Evolutionary conservation across 2,329 filamentous ascomycete genomes (phyloP), one percentile per base, ranked within the genome.

Genomic region (Claviceps maximensis): DNA sequence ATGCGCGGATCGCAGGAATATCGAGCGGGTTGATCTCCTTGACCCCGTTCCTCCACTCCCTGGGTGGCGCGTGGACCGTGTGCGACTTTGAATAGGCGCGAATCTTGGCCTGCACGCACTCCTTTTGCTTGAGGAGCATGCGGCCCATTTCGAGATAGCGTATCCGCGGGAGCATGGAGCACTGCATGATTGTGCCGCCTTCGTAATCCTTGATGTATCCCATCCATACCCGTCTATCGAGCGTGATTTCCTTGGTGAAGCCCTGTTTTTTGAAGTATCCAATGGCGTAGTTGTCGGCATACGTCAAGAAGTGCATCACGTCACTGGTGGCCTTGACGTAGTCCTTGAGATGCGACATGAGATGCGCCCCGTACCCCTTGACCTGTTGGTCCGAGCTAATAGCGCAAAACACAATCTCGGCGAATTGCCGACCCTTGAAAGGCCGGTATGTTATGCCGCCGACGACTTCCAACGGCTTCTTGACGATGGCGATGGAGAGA

Each of bases 131-230:
- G 48, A 95, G 79, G 2, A 98, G 77, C 89, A 98, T 95, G 57
- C 90, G 85, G 3, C 89, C 87, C 63, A 84, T 82, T 68, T 98
- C 91, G 6, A 98, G 83, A 69, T 98, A 98, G 49, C 93, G 86
- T 52, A 97, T 89, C 57, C 86, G 87, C 8, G 91, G 91, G 21
- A 98, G 78, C 93, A 98, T 97, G 51, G 86, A 89, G 65, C 93
- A 98, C 71, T 98, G 93, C 93, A 98, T 98, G 56, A 98, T 95
- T 0, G 93, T 98, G 54, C 93, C 93, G 54, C 93, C 93, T 70
- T 98, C 93, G 67, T 98, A 98, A 67, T 98, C 93, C 67, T 98
- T 98, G 74, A 98, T 98, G 63, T 97, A 98, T 2, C 93, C 93
- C 93, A 97, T 97, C 93, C 93, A 98, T 3, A 89, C 84, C 2